Base-by-base conservation (phyloP, 2,329 filamentous ascomycete genomes). In the Aspergillus aculeatinus region DNA sequence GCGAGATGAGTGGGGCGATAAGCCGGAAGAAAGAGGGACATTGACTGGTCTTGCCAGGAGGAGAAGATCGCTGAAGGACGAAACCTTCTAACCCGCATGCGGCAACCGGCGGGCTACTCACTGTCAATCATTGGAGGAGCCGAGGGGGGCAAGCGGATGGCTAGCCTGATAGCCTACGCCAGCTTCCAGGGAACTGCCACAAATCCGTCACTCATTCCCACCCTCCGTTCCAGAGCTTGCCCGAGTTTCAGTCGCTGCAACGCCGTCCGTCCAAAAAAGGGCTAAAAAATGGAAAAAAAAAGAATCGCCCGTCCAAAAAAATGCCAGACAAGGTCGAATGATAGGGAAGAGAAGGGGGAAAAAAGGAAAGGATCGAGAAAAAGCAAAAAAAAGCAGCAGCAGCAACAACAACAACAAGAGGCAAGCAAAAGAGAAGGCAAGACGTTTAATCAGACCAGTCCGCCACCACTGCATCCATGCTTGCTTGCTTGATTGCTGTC, bases 41-140 rank as follows among this genome's bases (percentile, higher is more conserved):
- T 12, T 67, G 14, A 68, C 62, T 68, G 64, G 66, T n/a, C 29
- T 21, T n/a, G 10, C 33, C 39, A 44, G 39, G 14, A 55, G 31
- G n/a, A 53, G 62, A 49, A 60, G 65, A 68, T 68, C 66, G 55
- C 62, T 62, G 60, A 44, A 44, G 39, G 39, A 44, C 39, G 58
- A 58, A 19, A n/a, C 42, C 19, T 11, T 48, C 63, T 68, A 68
- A 57, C 44, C 66, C 61, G 60, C 39, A 66, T 62, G 33, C 53
- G 29, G 65, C 35, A 65, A 62, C 21, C 52, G 44, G 16, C 42
- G 27, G 52, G 23, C 31, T 56, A 27, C 25, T 11, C 12, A 14
- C 19, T 5, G 42, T 11, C 21, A 57, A 25, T 51, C 48, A 66
- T 65, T 67, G 63, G 65, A 16, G 27, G n/a, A 27, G 42, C 44